phyloP scores from a whole-genome alignment of 1,284 basidiomycete species.

The Trametes polyzona region DNA sequence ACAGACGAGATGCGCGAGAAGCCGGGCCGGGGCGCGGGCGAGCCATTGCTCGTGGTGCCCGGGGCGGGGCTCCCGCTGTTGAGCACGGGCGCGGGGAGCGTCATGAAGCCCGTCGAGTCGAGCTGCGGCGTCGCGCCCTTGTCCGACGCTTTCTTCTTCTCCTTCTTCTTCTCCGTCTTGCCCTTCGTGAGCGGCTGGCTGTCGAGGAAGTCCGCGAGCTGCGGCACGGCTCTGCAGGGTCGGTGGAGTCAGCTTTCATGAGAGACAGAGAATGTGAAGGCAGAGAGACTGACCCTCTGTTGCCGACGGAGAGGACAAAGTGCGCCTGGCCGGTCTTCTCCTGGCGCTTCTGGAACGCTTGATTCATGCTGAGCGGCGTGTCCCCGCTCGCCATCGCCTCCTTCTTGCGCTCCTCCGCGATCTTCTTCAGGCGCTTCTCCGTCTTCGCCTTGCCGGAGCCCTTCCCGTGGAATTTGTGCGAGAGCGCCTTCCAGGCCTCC shows the following conservation, averaged over 20 bases:
- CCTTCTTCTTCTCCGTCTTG: slow-evolving; percentile 73
- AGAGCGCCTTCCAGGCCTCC: slow-evolving; percentile 96
- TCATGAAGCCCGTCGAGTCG: slow-evolving; percentile 69
- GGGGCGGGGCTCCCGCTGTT: slow-evolving; percentile 52
- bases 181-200: slow-evolving; percentile 72
- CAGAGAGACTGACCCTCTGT: slow-evolving; percentile 72
- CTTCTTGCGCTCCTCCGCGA: slow-evolving; percentile 91
- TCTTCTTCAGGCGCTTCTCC: slow-evolving; percentile 92
- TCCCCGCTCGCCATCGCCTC: slow-evolving; percentile 91
- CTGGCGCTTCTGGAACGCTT: slow-evolving; percentile 88
- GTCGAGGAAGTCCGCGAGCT: slow-evolving; percentile 77
- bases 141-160: slow-evolving; percentile 74
- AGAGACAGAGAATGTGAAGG: neutral
- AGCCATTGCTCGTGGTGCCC: slow-evolving; percentile 47
- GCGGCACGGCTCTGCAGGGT: slow-evolving; percentile 73
- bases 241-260: slow-evolving; percentile 6
- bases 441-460: slow-evolving; percentile 93
- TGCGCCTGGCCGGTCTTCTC: slow-evolving; percentile 93
- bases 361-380: slow-evolving; percentile 91
- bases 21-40: slow-evolving; percentile 72
- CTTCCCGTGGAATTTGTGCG: slow-evolving; percentile 96
- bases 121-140: slow-evolving; percentile 49
- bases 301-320: slow-evolving; percentile 92
- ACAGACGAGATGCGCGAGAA: slow-evolving; percentile 75
- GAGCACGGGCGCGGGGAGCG: slow-evolving; percentile 59